Evolutionary conservation across 495 filamentous ascomycete species (phyloP), one percentile per base, ranked within the genome.

Genomic region (Penicillium nucicola): DNA sequence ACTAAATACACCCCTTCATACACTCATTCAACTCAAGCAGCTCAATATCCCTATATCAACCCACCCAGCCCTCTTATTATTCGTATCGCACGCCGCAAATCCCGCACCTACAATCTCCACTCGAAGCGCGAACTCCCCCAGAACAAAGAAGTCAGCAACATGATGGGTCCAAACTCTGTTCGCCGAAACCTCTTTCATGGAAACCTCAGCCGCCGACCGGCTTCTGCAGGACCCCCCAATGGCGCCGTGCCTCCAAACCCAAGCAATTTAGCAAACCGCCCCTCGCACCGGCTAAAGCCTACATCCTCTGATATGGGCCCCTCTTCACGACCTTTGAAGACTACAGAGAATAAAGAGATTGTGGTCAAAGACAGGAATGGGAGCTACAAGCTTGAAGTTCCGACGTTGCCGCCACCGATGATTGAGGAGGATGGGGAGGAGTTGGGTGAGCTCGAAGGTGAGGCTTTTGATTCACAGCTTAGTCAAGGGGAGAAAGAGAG

Each of bases 121-220:
- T 31, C 13, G 15, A 23, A 28, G 22, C 36, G 3, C 31, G 6
- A 30, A 40, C 45, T 18, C 7, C 17, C 33, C 38, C 42, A 36
- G 18, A 17, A 17, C 32, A 5, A 32, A 48, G 40, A 17, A 20
- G 25, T 37, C 18, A 22, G 12, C 11, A 39, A 13, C 40, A 57
- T 18, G 14, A 75, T 71, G 65, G 62, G 62, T 34, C 58, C 65
- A 22, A 60, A 55, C 20, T 72, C 68, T 13, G 80, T 85, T 32
- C 83, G 87, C 40, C 86, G 87, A 49, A 90, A 87, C 60, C 79
- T 90, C 20, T 92, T 91, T 74, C 82, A 85, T 32, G 78, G 81
- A 58, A 80, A 86, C 37, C 79, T 89, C 20, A 84, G 80, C 55
- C 80, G 85, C 35, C 84, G 86, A 1, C 83, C 85, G 17, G 83